Conservation (phyloP, 1,139 yeast genomes). For the Suhomyces chickasaworum region DNA sequence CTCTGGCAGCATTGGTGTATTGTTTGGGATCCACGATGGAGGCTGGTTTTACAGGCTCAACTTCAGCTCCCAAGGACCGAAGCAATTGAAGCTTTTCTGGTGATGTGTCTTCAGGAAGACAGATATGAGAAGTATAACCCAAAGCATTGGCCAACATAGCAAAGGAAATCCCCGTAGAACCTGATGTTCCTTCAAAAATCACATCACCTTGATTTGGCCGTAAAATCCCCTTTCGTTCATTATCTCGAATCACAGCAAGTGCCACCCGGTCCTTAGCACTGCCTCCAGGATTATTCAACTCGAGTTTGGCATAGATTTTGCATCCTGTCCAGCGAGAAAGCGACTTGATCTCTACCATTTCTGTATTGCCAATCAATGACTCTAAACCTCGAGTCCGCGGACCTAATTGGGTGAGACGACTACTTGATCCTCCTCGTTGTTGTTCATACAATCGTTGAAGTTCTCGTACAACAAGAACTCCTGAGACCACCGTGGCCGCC, state of each 20-base stretch:
- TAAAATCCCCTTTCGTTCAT: slow-evolving; percentile 61
- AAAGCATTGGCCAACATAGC: slow-evolving; percentile 85
- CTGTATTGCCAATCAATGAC: slow-evolving; percentile 84
- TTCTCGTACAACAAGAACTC: slow-evolving; percentile 13
- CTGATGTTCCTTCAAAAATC: slow-evolving; percentile 92
- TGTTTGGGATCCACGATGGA: slow-evolving; percentile 92
- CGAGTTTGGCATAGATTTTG: slow-evolving; percentile 83
- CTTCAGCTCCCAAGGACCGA: slow-evolving; percentile 73
- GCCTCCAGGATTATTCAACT: slow-evolving; percentile 89
- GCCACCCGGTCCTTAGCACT: slow-evolving; percentile 96
- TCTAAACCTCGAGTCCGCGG: slow-evolving; percentile 44
- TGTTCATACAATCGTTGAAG: slow-evolving; percentile 6
- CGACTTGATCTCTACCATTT: slow-evolving; percentile 74
- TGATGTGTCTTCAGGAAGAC: slow-evolving; percentile 94
- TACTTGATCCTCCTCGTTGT: background rate
- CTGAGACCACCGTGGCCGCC: slow-evolving; percentile 14
- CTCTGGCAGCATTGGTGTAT: slow-evolving; percentile 85
- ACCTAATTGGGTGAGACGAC: slow-evolving; percentile 20
- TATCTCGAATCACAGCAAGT: slow-evolving; percentile 71
- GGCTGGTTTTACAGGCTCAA: slow-evolving; percentile 93
- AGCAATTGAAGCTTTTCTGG: slow-evolving; percentile 75
- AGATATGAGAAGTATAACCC: slow-evolving; percentile 89
- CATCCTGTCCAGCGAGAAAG: slow-evolving; percentile 78
- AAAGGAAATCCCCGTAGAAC: slow-evolving; percentile 92
- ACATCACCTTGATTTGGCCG: slow-evolving; percentile 60